These are phyloP conservation scores for Phytophthora europaea DNA, from an alignment of 352 stramenopile genomes.

Conservation along the genomic window DNA sequence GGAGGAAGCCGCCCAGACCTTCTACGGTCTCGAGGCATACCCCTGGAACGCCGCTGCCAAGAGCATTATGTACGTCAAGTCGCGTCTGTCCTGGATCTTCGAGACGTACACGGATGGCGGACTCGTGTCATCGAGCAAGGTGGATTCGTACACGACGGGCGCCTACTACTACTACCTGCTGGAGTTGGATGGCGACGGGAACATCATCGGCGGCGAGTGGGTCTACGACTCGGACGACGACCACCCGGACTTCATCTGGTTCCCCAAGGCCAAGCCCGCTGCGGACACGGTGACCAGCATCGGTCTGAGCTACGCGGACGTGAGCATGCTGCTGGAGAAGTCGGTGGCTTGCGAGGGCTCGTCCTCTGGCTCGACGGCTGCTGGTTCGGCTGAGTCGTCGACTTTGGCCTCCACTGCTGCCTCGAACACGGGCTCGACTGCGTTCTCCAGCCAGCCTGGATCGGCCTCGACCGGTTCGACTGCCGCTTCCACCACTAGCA, in stretches of 20 bases:
- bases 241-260: slow-evolving; percentile 46
- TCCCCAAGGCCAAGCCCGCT: slow-evolving; percentile 21
- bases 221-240: slow-evolving; percentile 33
- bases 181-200: slow-evolving; percentile 29
- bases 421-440: background rate
- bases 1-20: slow-evolving; percentile 31
- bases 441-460: slow-evolving; percentile 1
- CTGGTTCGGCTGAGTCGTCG: background rate
- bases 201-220: slow-evolving; percentile 46
- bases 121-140: slow-evolving; percentile 27
- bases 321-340: slow-evolving; percentile 26
- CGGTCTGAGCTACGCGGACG: slow-evolving; percentile 37
- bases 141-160: slow-evolving; percentile 25
- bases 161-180: slow-evolving; percentile 39
- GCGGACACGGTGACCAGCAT: slow-evolving; percentile 30
- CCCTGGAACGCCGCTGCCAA: slow-evolving; percentile 45
- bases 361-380: slow-evolving; percentile 1
- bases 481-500: background rate
- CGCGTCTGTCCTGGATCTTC: slow-evolving; percentile 45
- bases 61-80: slow-evolving; percentile 46
- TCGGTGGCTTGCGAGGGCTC: slow-evolving; percentile 13
- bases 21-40: slow-evolving; percentile 41
- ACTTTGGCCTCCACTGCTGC: background rate
- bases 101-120: slow-evolving; percentile 34
- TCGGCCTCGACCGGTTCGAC: slow-evolving; percentile 9